These are phyloP conservation scores for Ophiocordyceps sinensis DNA, from an alignment of 2,329 filamentous ascomycete species.

Conservation along the genomic window DNA sequence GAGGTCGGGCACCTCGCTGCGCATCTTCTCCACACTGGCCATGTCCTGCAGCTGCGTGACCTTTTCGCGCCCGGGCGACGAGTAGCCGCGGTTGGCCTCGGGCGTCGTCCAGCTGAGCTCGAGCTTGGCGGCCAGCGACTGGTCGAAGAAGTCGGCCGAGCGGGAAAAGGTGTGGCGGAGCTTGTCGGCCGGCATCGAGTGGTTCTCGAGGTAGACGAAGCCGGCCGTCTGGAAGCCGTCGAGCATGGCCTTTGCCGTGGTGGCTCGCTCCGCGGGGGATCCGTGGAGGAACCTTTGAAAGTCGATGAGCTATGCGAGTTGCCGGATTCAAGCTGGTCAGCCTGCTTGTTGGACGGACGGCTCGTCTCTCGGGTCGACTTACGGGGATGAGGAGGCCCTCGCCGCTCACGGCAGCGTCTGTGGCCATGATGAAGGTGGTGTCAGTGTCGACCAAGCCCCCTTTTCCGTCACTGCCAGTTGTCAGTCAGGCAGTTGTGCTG, in stretches of 20 bases:
- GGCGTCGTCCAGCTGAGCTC: conserved; percentile 56
- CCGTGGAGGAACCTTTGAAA: conserved; percentile 60
- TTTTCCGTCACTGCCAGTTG: too few relatives aligned
- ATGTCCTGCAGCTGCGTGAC: conserved; percentile 41
- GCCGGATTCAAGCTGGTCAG: not conserved
- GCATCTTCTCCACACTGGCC: conserved; percentile 41
- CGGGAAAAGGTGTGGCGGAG: conserved; percentile 48
- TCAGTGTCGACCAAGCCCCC: too few relatives aligned
- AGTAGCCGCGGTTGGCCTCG: conserved; percentile 61
- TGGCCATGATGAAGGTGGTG: conserved; percentile 12
- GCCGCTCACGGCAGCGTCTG: conserved; percentile 31
- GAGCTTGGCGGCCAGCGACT: conserved; percentile 48
- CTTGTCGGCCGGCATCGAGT: conserved; percentile 48
- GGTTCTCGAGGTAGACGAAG: conserved; percentile 78
- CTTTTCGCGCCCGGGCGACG: conserved; percentile 56
- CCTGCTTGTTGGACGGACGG: not conserved
- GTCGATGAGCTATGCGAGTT: conserved; percentile 25
- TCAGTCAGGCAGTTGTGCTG: too few relatives aligned
- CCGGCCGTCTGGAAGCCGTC: conserved; percentile 72
- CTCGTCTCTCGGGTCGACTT: conserved; percentile 8
- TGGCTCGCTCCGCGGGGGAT: conserved; percentile 40
- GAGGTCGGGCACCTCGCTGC: conserved; percentile 44
- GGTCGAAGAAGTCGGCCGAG: conserved; percentile 58
- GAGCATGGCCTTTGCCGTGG: conserved; percentile 58
- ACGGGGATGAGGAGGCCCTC: conserved; percentile 42